Percentiles rank a stretch among this genome's conserved stretches.
phyloP scores from a whole-genome alignment of 352 stramenopile genomes.

The Globisporangium heterothallicum region DNA sequence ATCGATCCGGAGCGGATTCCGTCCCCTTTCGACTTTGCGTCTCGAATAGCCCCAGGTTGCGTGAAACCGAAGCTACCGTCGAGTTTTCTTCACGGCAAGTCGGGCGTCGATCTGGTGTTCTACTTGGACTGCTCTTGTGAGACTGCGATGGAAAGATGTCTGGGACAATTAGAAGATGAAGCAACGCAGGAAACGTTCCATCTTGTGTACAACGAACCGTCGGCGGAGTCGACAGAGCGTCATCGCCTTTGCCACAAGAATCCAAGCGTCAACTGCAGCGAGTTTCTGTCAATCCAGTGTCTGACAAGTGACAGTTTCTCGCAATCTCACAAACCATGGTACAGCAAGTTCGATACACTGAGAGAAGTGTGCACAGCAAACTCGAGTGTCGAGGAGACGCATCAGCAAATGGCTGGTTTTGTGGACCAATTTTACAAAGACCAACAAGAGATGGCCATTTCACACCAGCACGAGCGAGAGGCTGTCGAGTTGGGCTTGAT shows the following conservation, averaged over 20 bases:
- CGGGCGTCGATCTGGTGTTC: constrained; percentile 70
- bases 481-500: constrained; percentile 19
- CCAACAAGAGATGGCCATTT: constrained; percentile 9
- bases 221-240: constrained; percentile 37
- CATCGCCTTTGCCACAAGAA: constrained; percentile 54
- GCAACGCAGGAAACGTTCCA: constrained; percentile 37
- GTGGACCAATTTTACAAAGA: constrained; percentile 29
- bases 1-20: constrained; percentile 32
- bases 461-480: constrained; percentile 26
- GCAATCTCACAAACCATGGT: constrained; percentile 33
- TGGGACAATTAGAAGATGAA: constrained; percentile 50
- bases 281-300: constrained; percentile 53
- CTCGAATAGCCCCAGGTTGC: constrained; percentile 35
- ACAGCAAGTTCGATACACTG: constrained; percentile 46
- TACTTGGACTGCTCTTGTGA: constrained; percentile 37
- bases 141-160: constrained; percentile 43
- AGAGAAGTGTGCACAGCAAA: constrained; percentile 20
- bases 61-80: constrained; percentile 27
- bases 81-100: constrained; percentile 57
- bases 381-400: constrained; percentile 20
- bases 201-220: constrained; percentile 42
- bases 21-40: constrained; percentile 55
- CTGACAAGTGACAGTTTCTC: constrained; percentile 22
- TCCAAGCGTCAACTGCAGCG: constrained; percentile 30
- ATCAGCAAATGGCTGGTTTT: constrained; percentile 25